Base-by-base conservation (phyloP, 805 yeast species). In the Sugiyamaella americana region DNA sequence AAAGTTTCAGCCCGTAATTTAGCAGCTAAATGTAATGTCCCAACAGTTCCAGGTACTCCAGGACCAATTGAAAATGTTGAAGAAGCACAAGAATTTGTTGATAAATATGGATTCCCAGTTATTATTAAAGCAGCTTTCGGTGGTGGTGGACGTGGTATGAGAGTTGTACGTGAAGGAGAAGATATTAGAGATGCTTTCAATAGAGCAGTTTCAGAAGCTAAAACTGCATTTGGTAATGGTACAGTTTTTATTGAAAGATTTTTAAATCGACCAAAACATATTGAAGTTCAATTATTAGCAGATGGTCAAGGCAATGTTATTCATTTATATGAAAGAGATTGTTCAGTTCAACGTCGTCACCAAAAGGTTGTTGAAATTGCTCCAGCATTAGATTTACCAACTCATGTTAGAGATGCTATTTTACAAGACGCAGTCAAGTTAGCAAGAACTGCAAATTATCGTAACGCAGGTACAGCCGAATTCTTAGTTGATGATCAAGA, bases 81-180 rank as follows among this genome's bases (percentile, higher is more conserved):
- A 48, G 87, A 91, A 60, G 98, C 98, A 29, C 59, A 70, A 54
- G 81, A 65, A 5, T 91, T 91, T 62, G 97, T 89, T 32, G 77
- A 70, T 39, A 62, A 87, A 69, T 76, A 91, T 67, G 98, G 98
- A 26, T 89, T 67, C 70, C 98, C 98, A 5, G 98, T 93, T 41
- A 91, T 91, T 69, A 88, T 91, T 70, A 91, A 91, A 71, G 98
- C 98, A 40, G 98, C 98, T 34, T 93, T 85, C 63, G 98, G 98
- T 66, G 98, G 98, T 71, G 98, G 98, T 75, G 98, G 98, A 64
- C 82, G 98, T 71, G 98, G 98, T 78, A 93, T 91, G 98, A 82
- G 98, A 72, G 98, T 91, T 43, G 98, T 91, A 39, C 76, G 94
- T 62, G 96, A 91, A 68, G 97, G 96, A 59, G 98, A 93, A 58